Evolutionary conservation across 2,329 filamentous ascomycete genomes (phyloP).

Genomic region (Paracoccidioides lutzii): DNA sequence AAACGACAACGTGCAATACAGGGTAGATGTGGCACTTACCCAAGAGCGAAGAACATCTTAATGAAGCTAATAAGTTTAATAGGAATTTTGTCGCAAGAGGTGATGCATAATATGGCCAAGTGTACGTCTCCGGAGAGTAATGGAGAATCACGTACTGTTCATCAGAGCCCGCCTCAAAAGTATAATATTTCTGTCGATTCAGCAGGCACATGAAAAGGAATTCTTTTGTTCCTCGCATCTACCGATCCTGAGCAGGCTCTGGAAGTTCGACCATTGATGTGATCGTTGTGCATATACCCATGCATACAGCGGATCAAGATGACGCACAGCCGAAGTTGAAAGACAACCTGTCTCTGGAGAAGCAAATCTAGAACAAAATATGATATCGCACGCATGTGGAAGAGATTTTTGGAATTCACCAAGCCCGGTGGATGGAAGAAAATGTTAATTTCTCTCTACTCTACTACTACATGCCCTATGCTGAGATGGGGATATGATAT

Average conservation of each 20-base stretch:
- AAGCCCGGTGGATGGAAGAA: no score
- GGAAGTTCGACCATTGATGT: neutral
- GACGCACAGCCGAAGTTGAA: neutral
- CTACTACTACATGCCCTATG: no score
- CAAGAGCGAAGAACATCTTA: neutral
- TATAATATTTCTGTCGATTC: neutral
- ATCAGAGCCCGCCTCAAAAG: neutral
- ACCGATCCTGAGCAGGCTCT: neutral
- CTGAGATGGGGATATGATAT: no score
- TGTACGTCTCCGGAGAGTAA: neutral
- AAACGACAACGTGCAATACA: neutral
- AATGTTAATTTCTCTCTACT: no score
- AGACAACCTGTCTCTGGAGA: neutral
- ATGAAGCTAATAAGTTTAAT: no score
- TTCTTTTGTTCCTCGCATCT: neutral
- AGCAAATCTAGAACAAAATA: neutral
- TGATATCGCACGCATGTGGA: neutral
- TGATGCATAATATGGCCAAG: neutral
- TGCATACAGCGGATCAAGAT: neutral
- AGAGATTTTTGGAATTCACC: neutral
- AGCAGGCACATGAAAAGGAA: neutral
- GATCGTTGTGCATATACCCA: neutral
- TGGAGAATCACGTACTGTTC: neutral
- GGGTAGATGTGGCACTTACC: neutral
- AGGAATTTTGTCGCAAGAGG: neutral